Evolutionary conservation across 176 grass and related monocot species (phyloP).

Genomic region (Cenchrus purpureus): DNA sequence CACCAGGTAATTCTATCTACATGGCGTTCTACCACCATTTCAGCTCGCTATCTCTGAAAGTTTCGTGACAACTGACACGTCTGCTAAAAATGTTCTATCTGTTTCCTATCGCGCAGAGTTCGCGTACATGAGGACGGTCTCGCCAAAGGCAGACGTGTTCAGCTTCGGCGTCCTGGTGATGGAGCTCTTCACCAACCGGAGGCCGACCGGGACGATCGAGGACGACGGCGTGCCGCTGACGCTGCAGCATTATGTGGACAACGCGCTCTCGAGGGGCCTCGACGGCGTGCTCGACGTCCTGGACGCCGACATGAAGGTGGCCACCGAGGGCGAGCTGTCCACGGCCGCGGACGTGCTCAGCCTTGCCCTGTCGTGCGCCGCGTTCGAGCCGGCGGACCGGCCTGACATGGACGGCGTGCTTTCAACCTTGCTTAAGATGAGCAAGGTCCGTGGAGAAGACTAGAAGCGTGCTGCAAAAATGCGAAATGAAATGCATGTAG

Average conservation of each 20-base stretch:
- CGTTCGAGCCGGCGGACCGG: conserved; percentile 62
- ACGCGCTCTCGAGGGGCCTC: conserved; percentile 53
- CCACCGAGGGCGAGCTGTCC: conserved; percentile 57
- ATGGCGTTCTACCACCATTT: background rate
- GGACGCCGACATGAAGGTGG: conserved; percentile 58
- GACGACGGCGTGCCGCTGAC: conserved; percentile 60
- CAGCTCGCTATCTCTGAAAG: background rate
- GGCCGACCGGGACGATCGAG: conserved; percentile 67
- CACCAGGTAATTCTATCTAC: conserved; percentile 62
- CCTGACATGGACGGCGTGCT: conserved; percentile 79
- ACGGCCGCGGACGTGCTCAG: conserved; percentile 50
- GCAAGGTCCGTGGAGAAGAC: conserved; percentile 2
- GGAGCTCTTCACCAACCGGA: conserved; percentile 73
- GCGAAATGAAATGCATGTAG: background rate
- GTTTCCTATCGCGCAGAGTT: conserved; percentile 52
- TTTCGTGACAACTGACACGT: background rate
- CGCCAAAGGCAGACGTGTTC: conserved; percentile 87
- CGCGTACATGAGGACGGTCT: conserved; percentile 74
- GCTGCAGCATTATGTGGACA: conserved; percentile 78
- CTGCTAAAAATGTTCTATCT: background rate
- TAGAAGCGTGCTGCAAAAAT: background rate
- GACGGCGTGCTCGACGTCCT: conserved; percentile 54
- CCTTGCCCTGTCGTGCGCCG: conserved; percentile 64
- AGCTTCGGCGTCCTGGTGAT: conserved; percentile 87
- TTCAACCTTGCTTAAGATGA: conserved; percentile 59